Evolutionary conservation across 345 rosid genomes (phyloP), one percentile per base, ranked within the genome.

Genomic region (Populus ilicifolia): DNA sequence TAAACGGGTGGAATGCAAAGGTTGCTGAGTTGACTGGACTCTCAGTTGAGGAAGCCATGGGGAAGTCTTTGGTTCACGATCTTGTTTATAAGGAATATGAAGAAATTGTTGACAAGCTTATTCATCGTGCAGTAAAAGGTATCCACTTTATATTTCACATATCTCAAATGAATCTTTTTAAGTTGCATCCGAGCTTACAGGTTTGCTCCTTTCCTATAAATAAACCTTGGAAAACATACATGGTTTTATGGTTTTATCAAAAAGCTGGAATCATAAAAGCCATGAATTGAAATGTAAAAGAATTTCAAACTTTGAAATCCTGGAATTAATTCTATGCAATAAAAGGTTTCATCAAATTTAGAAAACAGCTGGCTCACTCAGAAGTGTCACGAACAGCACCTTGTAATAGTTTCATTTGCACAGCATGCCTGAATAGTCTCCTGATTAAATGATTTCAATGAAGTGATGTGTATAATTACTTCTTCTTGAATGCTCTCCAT

Each of bases 1-100:
- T 96, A 75, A 96, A 94, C 84, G 97, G 99, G 41, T 96, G 98
- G 99, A 96, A 96, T 76, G 97, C 90, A 20, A 96, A 94, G 87
- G 92, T 88, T 50, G 95, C 97, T 5, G 98, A 94, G 77, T 80
- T 96, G 83, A 92, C 98, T 0, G 96, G 97, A 72, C 91, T 96
- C 23, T 84, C 94, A 9, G 93, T 94, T 82, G 98, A 91, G 84
- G 96, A 94, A 78, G 98, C 98, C 69, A 94, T 88, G 97, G 98
- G 97, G 20, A 91, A 94, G 84, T 96, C 97, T 80, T 85, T 94
- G 83, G 93, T 91, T 85, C 90, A 73, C 36, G 94, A 96, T 76
- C 91, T 96, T 59, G 84, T 94, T 81, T 92, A 80, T 77, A 83
- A 91, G 78, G 97, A 96, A 78, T 90, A 86, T 72, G 89, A 88